A percentile compares a stretch with the other conserved stretches of the same genome.
Conservation (phyloP, 179 eudicot genomes). For the Vitellaria paradoxa region DNA sequence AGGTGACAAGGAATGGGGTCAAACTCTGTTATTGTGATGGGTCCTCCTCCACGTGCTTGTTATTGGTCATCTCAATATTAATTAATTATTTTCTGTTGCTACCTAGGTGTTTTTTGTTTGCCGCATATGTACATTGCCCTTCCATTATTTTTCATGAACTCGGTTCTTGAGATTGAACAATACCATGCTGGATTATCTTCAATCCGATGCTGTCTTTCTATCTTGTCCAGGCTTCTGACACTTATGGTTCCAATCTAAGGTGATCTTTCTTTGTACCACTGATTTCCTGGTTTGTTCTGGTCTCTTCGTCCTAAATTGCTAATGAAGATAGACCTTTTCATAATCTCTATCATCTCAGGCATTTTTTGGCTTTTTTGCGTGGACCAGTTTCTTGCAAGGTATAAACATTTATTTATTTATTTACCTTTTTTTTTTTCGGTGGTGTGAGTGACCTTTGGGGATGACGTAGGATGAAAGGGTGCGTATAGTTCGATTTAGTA, state of each 20-base stretch:
- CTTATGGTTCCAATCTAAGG: neutral
- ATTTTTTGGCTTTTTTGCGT: neutral
- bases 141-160: neutral
- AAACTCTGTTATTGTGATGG: slow-evolving; percentile 7
- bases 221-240: neutral
- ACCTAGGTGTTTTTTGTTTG: slow-evolving; percentile 4
- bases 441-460: too few relatives aligned
- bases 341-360: neutral
- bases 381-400: too few relatives aligned
- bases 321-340: neutral
- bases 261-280: neutral
- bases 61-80: slow-evolving; percentile 16
- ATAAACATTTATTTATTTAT: too few relatives aligned
- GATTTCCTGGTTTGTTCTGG: neutral
- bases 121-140: neutral
- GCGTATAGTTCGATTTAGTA: too few relatives aligned
- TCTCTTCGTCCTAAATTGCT: neutral
- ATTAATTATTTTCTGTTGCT: neutral
- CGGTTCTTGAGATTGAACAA: neutral
- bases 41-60: slow-evolving; percentile 12
- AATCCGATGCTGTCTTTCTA: neutral
- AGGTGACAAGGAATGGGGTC: slow-evolving; percentile 5
- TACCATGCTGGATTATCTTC: neutral
- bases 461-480: too few relatives aligned
- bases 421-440: too few relatives aligned